Evolutionary conservation across 768 basidiomycete species (phyloP), one percentile per base, ranked within the genome.

Genomic region (Mycena chlorophos): DNA sequence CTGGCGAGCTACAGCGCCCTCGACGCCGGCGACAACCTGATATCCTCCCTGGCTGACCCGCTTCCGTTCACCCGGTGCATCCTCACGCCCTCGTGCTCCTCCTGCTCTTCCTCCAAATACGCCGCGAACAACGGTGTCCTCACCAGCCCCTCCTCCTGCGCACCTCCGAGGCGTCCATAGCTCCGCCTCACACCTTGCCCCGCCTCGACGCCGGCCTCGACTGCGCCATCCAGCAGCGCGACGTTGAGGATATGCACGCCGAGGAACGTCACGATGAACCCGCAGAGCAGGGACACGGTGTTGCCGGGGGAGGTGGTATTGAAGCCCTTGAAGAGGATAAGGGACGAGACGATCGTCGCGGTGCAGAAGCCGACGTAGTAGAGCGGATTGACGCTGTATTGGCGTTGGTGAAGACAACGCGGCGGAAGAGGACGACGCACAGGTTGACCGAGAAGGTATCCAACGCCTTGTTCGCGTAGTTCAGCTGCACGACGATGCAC

Each of bases 291-390:
- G 2, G 94, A 95, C 31, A 94, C 65, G 28, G 91, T 93, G 68
- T 92, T 89, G 25, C 82, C 79, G 13, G 82, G 85, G 55, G 83
- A 85, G 25, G 86, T 83, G 14, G 93, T 98, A 73, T 98, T 94
- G 78, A 98, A 89, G 0, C 97, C 97, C 76, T 94, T 91, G 81
- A 98, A 98, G 58, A 99, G 82, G 64, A 98, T 95, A 60, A 96
- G 83, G 58, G 94, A 96, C 0, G 97, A 92, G 38, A 96, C 78
- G 66, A 96, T 88, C 42, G 95, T 98, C 3, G 89, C 88, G 1
- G 91, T 89, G 17, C 94, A 91, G 75, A 98, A 99, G 69, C 91
- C 88, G 71, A 98, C 95, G 67, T 94, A 98, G 74, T 98, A 98
- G 76, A 97, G 88, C 1, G 95, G 95, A 69, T 98, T 98, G 48